A percentile compares a stretch with the other conserved stretches of the same genome.
Conservation (phyloP, 2,329 filamentous ascomycete genomes). For the Diaporthe capsici region DNA sequence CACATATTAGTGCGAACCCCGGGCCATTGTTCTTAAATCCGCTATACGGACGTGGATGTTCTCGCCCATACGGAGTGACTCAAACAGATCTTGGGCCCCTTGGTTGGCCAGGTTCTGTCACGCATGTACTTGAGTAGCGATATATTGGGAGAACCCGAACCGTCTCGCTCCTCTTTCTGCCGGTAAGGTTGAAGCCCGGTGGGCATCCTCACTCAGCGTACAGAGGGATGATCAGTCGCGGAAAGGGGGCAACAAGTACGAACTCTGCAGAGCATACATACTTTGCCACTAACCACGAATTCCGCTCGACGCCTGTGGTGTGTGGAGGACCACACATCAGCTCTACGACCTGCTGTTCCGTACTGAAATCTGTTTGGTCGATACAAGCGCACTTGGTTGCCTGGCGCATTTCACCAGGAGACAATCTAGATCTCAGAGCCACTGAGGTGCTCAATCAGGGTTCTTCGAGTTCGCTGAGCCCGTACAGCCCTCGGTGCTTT, state of each 20-base stretch:
- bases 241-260: neutral
- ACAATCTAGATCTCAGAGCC: neutral
- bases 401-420: neutral
- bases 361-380: neutral
- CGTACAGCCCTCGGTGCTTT: neutral
- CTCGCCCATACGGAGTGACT: neutral
- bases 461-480: neutral
- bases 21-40: slow-evolving; percentile 12
- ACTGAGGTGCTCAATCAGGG: neutral
- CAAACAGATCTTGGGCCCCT: neutral
- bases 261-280: neutral
- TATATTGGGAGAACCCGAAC: neutral
- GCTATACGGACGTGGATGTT: neutral
- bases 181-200: neutral
- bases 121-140: slow-evolving; percentile 9
- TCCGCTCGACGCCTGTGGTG: neutral
- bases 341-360: neutral
- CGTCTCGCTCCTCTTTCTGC: neutral
- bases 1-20: slow-evolving; percentile 22
- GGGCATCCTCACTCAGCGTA: too few species aligned
- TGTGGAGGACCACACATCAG: neutral
- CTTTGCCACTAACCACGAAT: neutral
- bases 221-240: neutral
- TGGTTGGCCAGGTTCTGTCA: neutral
- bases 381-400: slow-evolving; percentile 8